Evolutionary conservation across 495 filamentous ascomycete species (phyloP).

Genomic region (Penicillium mononematosum): DNA sequence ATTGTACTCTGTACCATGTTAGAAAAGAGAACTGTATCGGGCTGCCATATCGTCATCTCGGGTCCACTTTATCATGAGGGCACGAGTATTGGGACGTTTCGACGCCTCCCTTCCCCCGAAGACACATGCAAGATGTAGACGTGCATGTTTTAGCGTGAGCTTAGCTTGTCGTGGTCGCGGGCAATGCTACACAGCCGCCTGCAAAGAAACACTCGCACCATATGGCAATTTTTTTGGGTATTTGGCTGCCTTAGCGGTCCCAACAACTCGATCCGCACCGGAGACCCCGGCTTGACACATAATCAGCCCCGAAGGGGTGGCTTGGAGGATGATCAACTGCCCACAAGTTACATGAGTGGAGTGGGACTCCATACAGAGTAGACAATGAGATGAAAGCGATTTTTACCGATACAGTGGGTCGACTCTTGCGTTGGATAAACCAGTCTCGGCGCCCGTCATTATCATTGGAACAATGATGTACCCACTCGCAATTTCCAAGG

Average conservation of each 20-base stretch:
- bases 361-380: background rate
- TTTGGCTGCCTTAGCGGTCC: conserved; percentile 16
- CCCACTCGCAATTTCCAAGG: background rate
- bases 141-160: conserved; percentile 7
- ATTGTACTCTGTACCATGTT: background rate
- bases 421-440: background rate
- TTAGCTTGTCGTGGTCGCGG: background rate
- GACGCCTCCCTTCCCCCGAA: conserved; percentile 1
- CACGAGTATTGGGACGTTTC: conserved; percentile 1
- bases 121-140: conserved; percentile 9
- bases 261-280: conserved; percentile 4
- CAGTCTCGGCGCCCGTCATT: conserved; percentile 3
- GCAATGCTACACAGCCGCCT: conserved; percentile 11
- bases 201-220: background rate
- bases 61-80: conserved; percentile 11
- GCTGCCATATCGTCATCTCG: conserved; percentile 16
- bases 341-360: conserved; percentile 1
- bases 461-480: background rate
- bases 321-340: conserved; percentile 11
- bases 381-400: background rate
- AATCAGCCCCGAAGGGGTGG: conserved; percentile 6
- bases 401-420: conserved; percentile 2
- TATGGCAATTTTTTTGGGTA: conserved; percentile 13
- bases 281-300: conserved; percentile 8
- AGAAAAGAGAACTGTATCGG: background rate